Conservation (phyloP, 2,329 filamentous ascomycete species). For the Sphaerulina vaccinii region DNA sequence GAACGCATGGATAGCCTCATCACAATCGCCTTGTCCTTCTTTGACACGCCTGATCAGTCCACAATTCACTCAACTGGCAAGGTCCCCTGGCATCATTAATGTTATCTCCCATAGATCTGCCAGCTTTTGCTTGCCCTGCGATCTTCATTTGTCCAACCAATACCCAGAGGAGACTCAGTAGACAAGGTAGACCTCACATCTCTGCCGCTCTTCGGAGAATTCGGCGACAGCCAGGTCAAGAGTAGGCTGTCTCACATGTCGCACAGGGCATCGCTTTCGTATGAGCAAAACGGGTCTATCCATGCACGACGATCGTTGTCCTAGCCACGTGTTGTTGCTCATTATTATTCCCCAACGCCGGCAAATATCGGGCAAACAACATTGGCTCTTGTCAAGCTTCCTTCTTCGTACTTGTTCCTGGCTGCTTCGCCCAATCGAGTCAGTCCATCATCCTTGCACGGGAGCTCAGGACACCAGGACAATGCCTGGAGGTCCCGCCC, state of each 20-base stretch:
- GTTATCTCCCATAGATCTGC: background rate
- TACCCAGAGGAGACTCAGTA: background rate
- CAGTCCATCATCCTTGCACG: constrained; percentile 7
- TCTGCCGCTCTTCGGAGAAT: background rate
- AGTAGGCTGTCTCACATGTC: background rate
- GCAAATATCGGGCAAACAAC: constrained; percentile 8
- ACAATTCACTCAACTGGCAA: no score
- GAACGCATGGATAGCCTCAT: no score
- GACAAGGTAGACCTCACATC: background rate
- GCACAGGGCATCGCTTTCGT: background rate
- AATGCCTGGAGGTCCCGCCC: background rate
- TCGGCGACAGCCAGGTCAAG: background rate
- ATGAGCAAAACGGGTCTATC: no score
- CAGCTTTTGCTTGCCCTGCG: background rate
- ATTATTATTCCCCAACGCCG: background rate
- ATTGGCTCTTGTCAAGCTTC: constrained; percentile 1
- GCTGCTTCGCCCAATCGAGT: background rate
- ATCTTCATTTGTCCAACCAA: background rate
- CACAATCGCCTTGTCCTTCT: no score
- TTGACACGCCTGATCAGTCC: no score
- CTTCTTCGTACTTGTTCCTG: background rate
- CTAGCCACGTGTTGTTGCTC: constrained; percentile 4
- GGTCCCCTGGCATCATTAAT: no score
- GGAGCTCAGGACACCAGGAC: background rate
- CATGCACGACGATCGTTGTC: background rate